A percentile compares a stretch with the other conserved stretches of the same genome.
These are phyloP conservation scores for Diaporthe ampelina DNA, from an alignment of 2,329 filamentous ascomycete genomes.

Conservation along the genomic window DNA sequence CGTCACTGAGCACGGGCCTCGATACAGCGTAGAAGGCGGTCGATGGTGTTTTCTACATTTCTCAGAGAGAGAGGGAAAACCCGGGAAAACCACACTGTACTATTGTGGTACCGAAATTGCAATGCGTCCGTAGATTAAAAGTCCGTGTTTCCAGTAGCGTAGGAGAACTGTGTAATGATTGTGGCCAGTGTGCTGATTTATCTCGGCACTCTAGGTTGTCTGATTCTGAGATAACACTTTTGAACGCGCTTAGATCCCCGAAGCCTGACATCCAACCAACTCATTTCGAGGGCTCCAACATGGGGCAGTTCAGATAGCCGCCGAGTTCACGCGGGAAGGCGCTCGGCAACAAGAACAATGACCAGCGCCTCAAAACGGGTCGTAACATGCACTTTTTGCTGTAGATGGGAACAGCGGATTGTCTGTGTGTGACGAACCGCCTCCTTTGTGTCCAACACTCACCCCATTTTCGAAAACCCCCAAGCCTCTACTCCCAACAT, in stretches of 20 bases:
- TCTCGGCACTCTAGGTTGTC: background rate
- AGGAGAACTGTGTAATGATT: background rate
- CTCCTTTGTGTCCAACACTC: background rate
- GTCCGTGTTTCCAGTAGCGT: background rate
- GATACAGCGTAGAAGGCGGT: background rate
- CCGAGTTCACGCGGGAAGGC: background rate
- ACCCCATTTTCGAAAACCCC: background rate
- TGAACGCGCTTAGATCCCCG: constrained; percentile 4
- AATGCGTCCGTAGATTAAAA: background rate
- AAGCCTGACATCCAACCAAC: constrained; percentile 2
- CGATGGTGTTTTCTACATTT: too few relatives aligned
- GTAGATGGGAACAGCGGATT: background rate
- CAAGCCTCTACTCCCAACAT: background rate
- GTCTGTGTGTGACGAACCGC: background rate
- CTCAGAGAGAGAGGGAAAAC: too few relatives aligned
- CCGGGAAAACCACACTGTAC: too few relatives aligned
- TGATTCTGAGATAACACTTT: background rate
- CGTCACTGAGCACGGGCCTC: background rate
- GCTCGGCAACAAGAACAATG: background rate
- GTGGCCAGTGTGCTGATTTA: background rate
- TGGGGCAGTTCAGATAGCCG: constrained; percentile 15
- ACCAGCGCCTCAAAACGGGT: background rate
- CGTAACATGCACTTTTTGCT: background rate
- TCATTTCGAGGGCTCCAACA: background rate
- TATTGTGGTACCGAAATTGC: too few relatives aligned